Percentiles rank a stretch among this genome's conserved stretches.
Conservation (phyloP, 129 eudicot species). For the Ambrosia artemisiifolia region DNA sequence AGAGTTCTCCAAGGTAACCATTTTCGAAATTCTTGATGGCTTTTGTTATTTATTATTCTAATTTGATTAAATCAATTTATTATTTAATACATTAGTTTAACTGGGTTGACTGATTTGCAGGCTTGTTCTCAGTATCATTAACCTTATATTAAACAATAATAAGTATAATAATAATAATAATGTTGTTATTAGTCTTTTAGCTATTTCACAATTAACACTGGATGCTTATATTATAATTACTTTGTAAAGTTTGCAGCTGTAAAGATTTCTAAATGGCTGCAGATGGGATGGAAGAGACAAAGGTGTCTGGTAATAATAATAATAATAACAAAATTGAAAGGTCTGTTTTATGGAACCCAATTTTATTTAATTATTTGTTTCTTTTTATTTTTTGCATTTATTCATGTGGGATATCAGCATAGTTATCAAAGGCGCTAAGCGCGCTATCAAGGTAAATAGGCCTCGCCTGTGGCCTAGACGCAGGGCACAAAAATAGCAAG, state of each 20-base stretch:
- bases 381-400: not conserved
- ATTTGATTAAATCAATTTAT: too few species aligned
- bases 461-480: too few species aligned
- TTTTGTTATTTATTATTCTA: too few species aligned
- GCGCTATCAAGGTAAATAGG: too few species aligned
- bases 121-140: too few species aligned
- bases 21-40: too few species aligned
- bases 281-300: conserved; percentile 34
- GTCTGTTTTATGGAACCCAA: conserved; percentile 19
- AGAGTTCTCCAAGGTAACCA: too few species aligned
- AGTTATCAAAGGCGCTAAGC: too few species aligned
- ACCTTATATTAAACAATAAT: not conserved
- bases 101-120: too few species aligned
- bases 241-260: conserved; percentile 13
- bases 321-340: conserved; percentile 27
- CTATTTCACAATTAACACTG: not conserved
- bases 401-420: not conserved
- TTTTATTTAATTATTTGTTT: not conserved
- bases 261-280: conserved; percentile 17
- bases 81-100: too few species aligned
- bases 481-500: too few species aligned
- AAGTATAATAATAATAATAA: not conserved
- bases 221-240: not conserved
- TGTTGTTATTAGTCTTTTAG: not conserved
- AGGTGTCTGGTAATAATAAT: conserved; percentile 2